Evolutionary conservation across 2,329 filamentous ascomycete genomes (phyloP).

Genomic region (Exophiala aquamarina): DNA sequence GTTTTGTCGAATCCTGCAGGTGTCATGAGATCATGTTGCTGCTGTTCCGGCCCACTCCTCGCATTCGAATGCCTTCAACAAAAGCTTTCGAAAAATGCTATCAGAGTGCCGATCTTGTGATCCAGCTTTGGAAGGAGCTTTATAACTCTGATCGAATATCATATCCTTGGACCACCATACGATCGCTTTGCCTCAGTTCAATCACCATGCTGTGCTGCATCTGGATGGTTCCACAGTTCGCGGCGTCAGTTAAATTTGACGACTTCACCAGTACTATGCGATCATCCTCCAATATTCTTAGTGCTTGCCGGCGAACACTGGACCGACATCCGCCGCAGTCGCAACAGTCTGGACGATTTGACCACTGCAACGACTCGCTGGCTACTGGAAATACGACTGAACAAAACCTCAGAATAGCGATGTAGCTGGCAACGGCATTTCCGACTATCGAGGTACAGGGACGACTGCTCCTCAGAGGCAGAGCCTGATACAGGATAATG

Average conservation of each 20-base stretch:
- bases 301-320: slow-evolving; percentile 55
- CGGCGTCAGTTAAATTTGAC: slow-evolving; percentile 38
- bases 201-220: slow-evolving; percentile 55
- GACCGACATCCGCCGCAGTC: slow-evolving; percentile 41
- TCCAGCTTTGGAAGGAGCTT: slow-evolving; percentile 44
- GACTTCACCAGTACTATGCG: slow-evolving; percentile 44
- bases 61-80: slow-evolving; percentile 49
- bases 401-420: too few species aligned
- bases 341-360: not conserved
- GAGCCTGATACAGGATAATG: too few species aligned
- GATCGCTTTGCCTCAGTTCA: slow-evolving; percentile 49
- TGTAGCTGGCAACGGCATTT: too few species aligned
- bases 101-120: slow-evolving; percentile 42
- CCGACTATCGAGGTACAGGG: too few species aligned
- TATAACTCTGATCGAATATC: slow-evolving; percentile 47
- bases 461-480: too few species aligned
- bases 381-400: not conserved
- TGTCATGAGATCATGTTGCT: slow-evolving; percentile 53
- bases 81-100: slow-evolving; percentile 45
- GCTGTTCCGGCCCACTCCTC: slow-evolving; percentile 52
- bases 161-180: slow-evolving; percentile 51
- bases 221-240: slow-evolving; percentile 46
- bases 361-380: not conserved
- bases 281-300: slow-evolving; percentile 48
- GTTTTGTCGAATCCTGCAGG: slow-evolving; percentile 46